Base-by-base conservation (phyloP, 2,329 filamentous ascomycete genomes). In the Myriosclerotinia curreyana region DNA sequence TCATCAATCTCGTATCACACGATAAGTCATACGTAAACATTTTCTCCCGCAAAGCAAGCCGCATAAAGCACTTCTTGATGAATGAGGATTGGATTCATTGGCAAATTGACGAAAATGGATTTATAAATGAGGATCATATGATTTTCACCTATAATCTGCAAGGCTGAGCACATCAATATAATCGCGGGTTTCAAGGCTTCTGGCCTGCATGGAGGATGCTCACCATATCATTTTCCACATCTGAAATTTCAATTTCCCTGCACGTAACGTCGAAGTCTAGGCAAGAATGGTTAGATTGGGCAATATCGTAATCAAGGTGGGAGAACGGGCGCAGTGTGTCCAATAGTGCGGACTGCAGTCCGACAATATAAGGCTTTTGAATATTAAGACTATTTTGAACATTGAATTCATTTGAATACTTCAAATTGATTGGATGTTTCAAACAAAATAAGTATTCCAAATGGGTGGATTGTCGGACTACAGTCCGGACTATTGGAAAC, bases 1-100 rank as follows among this genome's bases (percentile, higher is more conserved):
- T 65, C n/a, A 40, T 44, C 31, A 49, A 66, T 67, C 64, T 68
- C 60, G 68, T 68, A 60, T 62, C 53, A 67, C 64, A 55, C 62
- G 68, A 69, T n/a, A 48, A 64, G 65, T 70, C 68, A 67, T 59
- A 53, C 60, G 31, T 53, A 49, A 44, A 60, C 42, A 36, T 38
- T 59, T 36, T 25, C 38, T 36, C 34, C 42, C 20, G 28, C 55
- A 25, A 42, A 20, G 28, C 14, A 66, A 51, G 56, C 46, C 51
- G 25, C 31, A 25, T 36, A 36, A 42, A 34, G 8, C 28, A 17
- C 42, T 48, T 31, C 15, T 42, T 22, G 53, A 44, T 55, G 15
- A 46, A 46, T 58, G 2, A n/a, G 14, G n/a, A 58, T 46, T 20
- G 40, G 25, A n/a, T 31, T 34, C 40, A 14, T 34, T 34, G 25